phyloP scores from a whole-genome alignment of 805 yeast species.

The Yarrowia sp. region DNA sequence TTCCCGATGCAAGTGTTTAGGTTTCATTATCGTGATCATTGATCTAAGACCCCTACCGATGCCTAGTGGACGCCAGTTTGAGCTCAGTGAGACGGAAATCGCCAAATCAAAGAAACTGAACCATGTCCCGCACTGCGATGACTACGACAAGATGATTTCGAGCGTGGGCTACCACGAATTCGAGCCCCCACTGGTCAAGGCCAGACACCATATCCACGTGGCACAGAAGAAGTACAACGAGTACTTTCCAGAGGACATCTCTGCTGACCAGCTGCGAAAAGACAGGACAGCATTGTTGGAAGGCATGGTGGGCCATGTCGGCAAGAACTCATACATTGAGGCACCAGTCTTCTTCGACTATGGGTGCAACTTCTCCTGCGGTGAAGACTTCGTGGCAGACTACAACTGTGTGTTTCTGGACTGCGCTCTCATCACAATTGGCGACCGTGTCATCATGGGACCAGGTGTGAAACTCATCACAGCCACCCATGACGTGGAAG shows the following conservation, averaged over 20 bases:
- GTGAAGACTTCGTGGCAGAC: constrained; percentile 59
- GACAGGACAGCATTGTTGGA: constrained; percentile 44
- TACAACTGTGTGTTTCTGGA: constrained; percentile 55
- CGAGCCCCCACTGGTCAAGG: constrained; percentile 36
- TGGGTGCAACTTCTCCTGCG: constrained; percentile 59
- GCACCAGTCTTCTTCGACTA: constrained; percentile 63
- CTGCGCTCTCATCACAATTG: constrained; percentile 58
- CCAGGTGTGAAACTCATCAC: constrained; percentile 61
- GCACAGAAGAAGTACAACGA: constrained; percentile 36
- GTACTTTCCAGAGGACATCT: constrained; percentile 31
- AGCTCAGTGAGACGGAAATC: constrained; percentile 1
- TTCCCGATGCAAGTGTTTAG: too few relatives aligned
- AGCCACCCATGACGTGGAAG: constrained; percentile 64
- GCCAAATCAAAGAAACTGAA: neutral
- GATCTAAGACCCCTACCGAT: neutral
- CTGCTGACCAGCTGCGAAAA: constrained; percentile 36
- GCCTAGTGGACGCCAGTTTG: neutral
- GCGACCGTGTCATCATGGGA: constrained; percentile 58
- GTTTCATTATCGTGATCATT: neutral
- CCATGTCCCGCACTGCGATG: constrained; percentile 32
- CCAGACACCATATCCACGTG: constrained; percentile 37
- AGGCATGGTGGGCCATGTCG: constrained; percentile 51
- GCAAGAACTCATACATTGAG: constrained; percentile 47
- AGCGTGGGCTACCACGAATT: constrained; percentile 47
- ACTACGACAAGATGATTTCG: constrained; percentile 57